These are phyloP conservation scores for Chlamydomonas schloesseri DNA, from an alignment of 139 green algal species.

Conservation along the genomic window DNA sequence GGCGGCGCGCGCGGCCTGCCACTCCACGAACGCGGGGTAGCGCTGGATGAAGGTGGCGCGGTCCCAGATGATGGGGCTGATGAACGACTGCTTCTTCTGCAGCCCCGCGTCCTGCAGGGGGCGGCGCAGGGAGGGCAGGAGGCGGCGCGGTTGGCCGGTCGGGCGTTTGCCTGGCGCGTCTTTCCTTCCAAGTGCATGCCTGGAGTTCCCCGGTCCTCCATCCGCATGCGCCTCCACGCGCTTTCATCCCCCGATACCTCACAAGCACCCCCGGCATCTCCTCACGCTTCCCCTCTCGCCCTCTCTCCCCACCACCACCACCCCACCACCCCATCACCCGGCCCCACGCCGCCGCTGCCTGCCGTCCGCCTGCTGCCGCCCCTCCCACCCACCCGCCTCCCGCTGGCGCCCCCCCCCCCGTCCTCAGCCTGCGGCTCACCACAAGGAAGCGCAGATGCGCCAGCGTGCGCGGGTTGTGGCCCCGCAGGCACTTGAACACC, in stretches of 20 bases:
- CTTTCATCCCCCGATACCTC: too few relatives aligned
- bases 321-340: background rate
- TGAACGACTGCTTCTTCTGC: background rate
- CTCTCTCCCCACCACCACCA: too few relatives aligned
- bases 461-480: background rate
- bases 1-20: background rate
- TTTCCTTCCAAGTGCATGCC: too few relatives aligned
- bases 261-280: too few relatives aligned
- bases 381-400: too few relatives aligned
- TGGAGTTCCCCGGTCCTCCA: too few relatives aligned
- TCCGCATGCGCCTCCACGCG: too few relatives aligned
- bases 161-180: too few relatives aligned
- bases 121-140: background rate
- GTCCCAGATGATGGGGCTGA: conserved; percentile 27
- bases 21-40: conserved; percentile 22
- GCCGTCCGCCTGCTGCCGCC: too few relatives aligned
- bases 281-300: too few relatives aligned
- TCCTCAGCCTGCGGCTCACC: background rate
- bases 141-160: background rate
- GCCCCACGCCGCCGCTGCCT: too few relatives aligned
- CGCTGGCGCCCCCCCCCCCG: too few relatives aligned
- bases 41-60: conserved; percentile 1
- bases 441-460: conserved; percentile 34
- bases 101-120: conserved; percentile 14
- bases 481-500: background rate